Base-by-base conservation (phyloP, 2,329 filamentous ascomycete genomes). In the Aureobasidium sp. region DNA sequence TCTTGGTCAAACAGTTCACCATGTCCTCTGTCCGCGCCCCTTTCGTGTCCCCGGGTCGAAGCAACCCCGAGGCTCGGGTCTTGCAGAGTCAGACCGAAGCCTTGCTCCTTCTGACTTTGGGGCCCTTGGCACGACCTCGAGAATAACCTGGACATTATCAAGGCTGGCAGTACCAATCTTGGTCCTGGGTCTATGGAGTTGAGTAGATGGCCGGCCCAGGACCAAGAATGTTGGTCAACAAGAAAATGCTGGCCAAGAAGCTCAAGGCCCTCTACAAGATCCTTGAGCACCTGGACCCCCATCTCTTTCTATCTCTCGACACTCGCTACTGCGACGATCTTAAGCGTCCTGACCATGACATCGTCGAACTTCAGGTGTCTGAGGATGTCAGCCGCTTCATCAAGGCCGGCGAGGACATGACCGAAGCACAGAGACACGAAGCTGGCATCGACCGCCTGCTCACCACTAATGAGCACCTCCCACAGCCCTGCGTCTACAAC, bases 221-320 rank as follows among this genome's bases (percentile, higher is more conserved):
- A 37, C 11, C 36, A 37, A 15, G 11, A 37, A 37, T 25, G 22
- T 25, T 25, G 22, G 22, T 42, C 14, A 25, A 55, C 51, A 55
- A 55, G 51, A 55, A 55, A 15, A 55, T 55, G 51, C n/a, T 41
- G 15, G 51, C 37, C 9, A 55, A 42, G 37, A 55, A 55, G 51
- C 37, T 55, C 9, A 55, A 55, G 25, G 51, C 51, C 0, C 36
- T 42, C 22, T 41, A 41, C 51, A 55, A 42, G 17, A 55, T 55
- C 36, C 15, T 55, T 20, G 37, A 55, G 36, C 36, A 42, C 51
- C n/a, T 42, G 15, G 41, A 55, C 17, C 51, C 51, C 9, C 51
- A 37, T 9, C 27, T 55, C 8, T 25, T 31, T 15, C 8, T 55
- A 3, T 55, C 51, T n/a, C 36, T 55, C 22, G 31, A 17, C 51